These are phyloP conservation scores for Zalaria obscura DNA, from an alignment of 2,329 filamentous ascomycete genomes.

Conservation along the genomic window DNA sequence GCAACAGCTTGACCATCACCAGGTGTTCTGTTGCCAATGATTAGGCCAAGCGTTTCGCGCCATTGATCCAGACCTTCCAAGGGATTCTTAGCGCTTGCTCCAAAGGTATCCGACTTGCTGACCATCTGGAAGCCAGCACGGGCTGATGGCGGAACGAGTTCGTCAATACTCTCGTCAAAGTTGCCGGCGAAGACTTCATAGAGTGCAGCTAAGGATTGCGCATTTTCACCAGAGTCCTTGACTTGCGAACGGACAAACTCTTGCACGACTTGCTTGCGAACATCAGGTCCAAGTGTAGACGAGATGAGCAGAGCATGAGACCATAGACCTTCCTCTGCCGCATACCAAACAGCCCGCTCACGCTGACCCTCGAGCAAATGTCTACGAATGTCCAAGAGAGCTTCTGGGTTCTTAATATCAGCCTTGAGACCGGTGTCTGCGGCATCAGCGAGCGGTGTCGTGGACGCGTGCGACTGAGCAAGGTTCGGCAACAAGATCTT, in stretches of 20 bases:
- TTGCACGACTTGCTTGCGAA: slow-evolving; percentile 87
- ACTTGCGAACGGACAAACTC: slow-evolving; percentile 95
- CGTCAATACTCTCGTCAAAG: slow-evolving; percentile 85
- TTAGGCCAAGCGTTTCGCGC: slow-evolving; percentile 75
- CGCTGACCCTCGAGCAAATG: slow-evolving; percentile 67
- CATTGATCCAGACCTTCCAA: slow-evolving; percentile 83
- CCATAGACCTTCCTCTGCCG: slow-evolving; percentile 88
- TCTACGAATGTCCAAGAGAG: slow-evolving; percentile 58
- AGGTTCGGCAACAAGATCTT: slow-evolving; percentile 53
- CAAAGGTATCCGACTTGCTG: slow-evolving; percentile 48
- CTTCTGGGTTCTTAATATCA: slow-evolving; percentile 55
- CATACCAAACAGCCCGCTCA: slow-evolving; percentile 84
- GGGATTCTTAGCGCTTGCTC: slow-evolving; percentile 51
- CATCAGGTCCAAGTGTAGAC: slow-evolving; percentile 54
- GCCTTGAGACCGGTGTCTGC: slow-evolving; percentile 20
- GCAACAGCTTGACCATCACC: slow-evolving; percentile 67
- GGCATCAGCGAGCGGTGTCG: slow-evolving; percentile 10
- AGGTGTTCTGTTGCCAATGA: slow-evolving; percentile 74
- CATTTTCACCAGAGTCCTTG: slow-evolving; percentile 63
- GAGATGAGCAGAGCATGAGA: slow-evolving; percentile 90
- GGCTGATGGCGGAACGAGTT: slow-evolving; percentile 84
- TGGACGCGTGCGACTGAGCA: slow-evolving; percentile 9
- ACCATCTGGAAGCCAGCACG: slow-evolving; percentile 85
- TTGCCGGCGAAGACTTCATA: slow-evolving; percentile 94
- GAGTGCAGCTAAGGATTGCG: slow-evolving; percentile 76